Base-by-base conservation (phyloP, 352 stramenopile genomes). In the Achlya hypogyna region DNA sequence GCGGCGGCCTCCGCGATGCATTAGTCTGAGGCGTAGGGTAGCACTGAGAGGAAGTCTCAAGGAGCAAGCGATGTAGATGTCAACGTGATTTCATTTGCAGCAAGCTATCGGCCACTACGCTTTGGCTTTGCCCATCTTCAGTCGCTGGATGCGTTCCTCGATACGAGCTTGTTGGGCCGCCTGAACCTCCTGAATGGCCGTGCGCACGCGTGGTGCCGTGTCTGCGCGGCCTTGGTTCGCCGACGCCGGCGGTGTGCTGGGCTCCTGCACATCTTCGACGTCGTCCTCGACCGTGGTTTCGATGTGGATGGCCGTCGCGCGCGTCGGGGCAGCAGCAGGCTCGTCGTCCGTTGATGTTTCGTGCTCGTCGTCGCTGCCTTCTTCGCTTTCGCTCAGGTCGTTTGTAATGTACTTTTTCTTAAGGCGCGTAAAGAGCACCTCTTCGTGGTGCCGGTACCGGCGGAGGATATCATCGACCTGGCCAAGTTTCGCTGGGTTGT, bases 401-500 rank as follows among this genome's bases (percentile, higher is more conserved):
- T 22, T 2, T 8, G 42, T 27, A 52, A 70, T 87, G 72, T 93
- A 93, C 69, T 93, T 93, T 60, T 81, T 76, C 53, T 91, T 81
- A 54, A 93, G 64, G 8, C 83, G 75, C 62, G 75, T 74, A 53
- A 91, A 93, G 42, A 93, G 65, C 35, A 92, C 70, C 54, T 93
- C 79, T 67, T 93, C 83, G 54, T 92, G 89, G 29, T 79, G 68
- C 45, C 85, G 71, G 65, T 92, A 93, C 64, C 90, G 90, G 34
- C 75, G 71, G 8, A 93, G 51, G 20, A 91, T 71, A n/a, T 77
- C 71, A 23, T 87, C 78, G 31, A 93, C 75, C 27, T 86, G 70
- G 1, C 49, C 35, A 34, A 93, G 69, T 65, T 93, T 93, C 27
- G 69, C 53, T 8, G 82, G 79, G 59, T 93, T 91, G 72, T 91